Base-by-base conservation (phyloP, 345 rosid genomes). In the Hevea brasiliensis region DNA sequence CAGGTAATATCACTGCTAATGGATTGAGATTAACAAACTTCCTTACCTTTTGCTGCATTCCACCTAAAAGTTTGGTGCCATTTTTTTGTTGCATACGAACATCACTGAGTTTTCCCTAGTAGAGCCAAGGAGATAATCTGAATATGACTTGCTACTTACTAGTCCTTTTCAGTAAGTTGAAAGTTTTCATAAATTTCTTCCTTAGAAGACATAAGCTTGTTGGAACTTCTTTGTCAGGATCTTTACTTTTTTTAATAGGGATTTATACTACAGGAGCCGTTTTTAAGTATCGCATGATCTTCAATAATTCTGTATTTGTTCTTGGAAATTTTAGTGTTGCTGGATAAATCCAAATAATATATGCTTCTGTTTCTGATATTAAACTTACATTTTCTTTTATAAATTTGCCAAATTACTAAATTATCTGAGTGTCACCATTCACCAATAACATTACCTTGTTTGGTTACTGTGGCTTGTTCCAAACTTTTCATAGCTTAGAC, bases 1-100 rank as follows among this genome's bases (percentile, higher is more conserved):
- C 99, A 96, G 99, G 99, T 95, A 80, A 48, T 48, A 13, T 44
- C 45, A 63, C 58, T 45, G 47, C 13, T 66, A 12, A 32, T 32
- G 24, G 40, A 3, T 47, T 59, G 32, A 24, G 13, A 27, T 61
- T 3, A 17, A 15, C 42, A 50, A 57, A 50, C 42, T 45, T 62
- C 11, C 41, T 79, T 55, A 1, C 42, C 41, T 7, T 47, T 23
- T 18, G 13, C 51, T 21, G 42, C 4, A 61, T 71, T 58, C 14
- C 12, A 10, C 23, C 7, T 37, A 65, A 24, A 0, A 26, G 14
- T 42, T 20, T 61, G 12, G 21, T 17, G 8, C 8, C 35, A 11
- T 61, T 17, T 61, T 18, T 40, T 64, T 23, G 53, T 64, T 42
- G 68, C 35, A n/a, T 12, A 42, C 44, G 53, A 42, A 21, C 12